Evolutionary conservation across 2,329 filamentous ascomycete genomes (phyloP).

Genomic region (Talaromyces sp.): DNA sequence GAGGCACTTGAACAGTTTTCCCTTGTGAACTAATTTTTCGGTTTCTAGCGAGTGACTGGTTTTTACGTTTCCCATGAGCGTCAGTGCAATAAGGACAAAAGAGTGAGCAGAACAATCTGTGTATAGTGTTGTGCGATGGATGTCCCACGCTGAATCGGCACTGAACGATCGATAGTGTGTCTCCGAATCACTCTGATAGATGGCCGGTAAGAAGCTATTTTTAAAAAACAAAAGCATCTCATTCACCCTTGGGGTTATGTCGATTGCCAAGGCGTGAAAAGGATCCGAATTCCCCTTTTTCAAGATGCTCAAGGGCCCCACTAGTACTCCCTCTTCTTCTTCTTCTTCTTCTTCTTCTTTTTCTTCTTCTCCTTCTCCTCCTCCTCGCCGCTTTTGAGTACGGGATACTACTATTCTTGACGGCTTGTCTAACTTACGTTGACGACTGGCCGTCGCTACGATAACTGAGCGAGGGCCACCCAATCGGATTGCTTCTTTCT

Average conservation of each 20-base stretch:
- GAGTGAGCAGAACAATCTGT: slow-evolving; percentile 1
- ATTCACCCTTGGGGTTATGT: slow-evolving; percentile 1
- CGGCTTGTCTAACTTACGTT: too few relatives aligned
- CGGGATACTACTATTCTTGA: too few relatives aligned
- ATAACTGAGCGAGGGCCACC: neutral
- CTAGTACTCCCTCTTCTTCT: neutral
- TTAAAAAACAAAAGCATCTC: slow-evolving; percentile 5
- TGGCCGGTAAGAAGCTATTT: neutral
- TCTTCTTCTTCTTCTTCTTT: too few relatives aligned
- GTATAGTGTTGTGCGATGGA: slow-evolving; percentile 1
- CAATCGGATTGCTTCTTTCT: neutral
- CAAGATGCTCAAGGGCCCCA: neutral
- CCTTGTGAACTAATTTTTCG: slow-evolving; percentile 1
- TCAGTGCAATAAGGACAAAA: neutral
- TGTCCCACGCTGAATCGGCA: neutral
- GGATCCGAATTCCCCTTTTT: slow-evolving; percentile 5
- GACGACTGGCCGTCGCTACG: neutral
- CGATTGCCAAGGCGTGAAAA: neutral
- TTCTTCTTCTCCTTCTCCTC: neutral
- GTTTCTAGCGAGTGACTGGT: neutral
- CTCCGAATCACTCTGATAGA: slow-evolving; percentile 5
- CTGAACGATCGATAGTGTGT: slow-evolving; percentile 1
- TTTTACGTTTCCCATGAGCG: neutral
- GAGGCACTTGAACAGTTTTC: neutral
- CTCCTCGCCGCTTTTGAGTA: too few relatives aligned